Conservation (phyloP, 2,329 filamentous ascomycete species). For the Pseudopithomyces maydicus region DNA sequence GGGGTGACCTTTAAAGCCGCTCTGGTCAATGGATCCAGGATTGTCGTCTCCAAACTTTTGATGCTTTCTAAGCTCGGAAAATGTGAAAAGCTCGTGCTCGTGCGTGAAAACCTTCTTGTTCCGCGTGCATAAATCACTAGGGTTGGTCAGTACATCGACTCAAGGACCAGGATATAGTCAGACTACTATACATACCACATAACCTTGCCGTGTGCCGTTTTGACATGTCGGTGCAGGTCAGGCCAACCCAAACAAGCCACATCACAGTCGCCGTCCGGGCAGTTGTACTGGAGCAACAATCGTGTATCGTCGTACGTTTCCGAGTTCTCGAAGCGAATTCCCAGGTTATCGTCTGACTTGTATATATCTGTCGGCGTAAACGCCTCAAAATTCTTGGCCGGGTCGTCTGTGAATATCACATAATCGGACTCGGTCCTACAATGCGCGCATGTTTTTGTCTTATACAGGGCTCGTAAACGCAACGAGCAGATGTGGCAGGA, state of each 20-base stretch:
- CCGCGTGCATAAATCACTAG: slow-evolving; percentile 80
- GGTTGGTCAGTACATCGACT: slow-evolving; percentile 10
- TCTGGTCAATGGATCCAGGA: slow-evolving; percentile 88
- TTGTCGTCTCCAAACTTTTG: slow-evolving; percentile 90
- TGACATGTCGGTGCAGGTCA: slow-evolving; percentile 81
- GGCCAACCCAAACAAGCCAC: slow-evolving; percentile 83
- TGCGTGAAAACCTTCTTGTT: slow-evolving; percentile 99
- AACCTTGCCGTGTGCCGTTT: slow-evolving; percentile 78
- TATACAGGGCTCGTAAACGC: slow-evolving; percentile 90
- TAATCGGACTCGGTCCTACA: slow-evolving; percentile 80
- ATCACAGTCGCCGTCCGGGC: slow-evolving; percentile 82
- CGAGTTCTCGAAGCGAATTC: slow-evolving; percentile 86
- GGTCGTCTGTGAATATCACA: slow-evolving; percentile 91
- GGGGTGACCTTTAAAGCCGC: slow-evolving; percentile 93
- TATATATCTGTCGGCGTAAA: slow-evolving; percentile 75
- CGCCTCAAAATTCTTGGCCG: slow-evolving; percentile 82
- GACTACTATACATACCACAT: slow-evolving; percentile 66
- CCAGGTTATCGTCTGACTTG: slow-evolving; percentile 80
- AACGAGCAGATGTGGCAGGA: slow-evolving; percentile 97
- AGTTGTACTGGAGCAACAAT: slow-evolving; percentile 89
- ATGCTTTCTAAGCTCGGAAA: slow-evolving; percentile 80
- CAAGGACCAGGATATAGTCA: not conserved
- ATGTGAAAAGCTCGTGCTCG: slow-evolving; percentile 90
- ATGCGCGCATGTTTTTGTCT: slow-evolving; percentile 95
- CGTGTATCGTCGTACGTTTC: slow-evolving; percentile 92